These are phyloP conservation scores for Coleophoma crateriformis DNA, from an alignment of 2,329 filamentous ascomycete species.

Conservation along the genomic window DNA sequence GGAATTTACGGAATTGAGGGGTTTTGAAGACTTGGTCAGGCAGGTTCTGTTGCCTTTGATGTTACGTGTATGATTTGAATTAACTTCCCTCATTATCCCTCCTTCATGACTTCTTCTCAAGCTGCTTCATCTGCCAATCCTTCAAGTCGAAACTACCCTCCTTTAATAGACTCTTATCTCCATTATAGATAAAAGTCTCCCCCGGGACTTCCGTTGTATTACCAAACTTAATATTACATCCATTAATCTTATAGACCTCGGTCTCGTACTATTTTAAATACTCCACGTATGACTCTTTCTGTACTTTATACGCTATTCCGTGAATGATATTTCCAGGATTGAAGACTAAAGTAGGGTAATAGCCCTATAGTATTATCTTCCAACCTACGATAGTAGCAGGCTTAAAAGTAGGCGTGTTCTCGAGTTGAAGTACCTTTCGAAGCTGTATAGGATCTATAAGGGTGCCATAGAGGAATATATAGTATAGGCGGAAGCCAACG, in stretches of 20 bases:
- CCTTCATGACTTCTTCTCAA: constrained; percentile 7
- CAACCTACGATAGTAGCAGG: constrained; percentile 20
- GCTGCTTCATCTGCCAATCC: constrained; percentile 9
- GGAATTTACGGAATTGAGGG: no score
- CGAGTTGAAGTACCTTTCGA: constrained; percentile 20
- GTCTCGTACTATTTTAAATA: constrained; percentile 10
- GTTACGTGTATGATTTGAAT: no score
- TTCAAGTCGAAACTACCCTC: constrained; percentile 9
- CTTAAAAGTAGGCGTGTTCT: constrained; percentile 15
- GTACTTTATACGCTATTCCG: constrained; percentile 11
- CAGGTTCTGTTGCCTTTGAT: no score
- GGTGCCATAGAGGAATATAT: constrained; percentile 28
- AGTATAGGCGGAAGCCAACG: constrained; percentile 16
- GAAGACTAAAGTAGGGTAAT: constrained; percentile 23
- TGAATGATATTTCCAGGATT: constrained; percentile 6
- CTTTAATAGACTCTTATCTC: neutral
- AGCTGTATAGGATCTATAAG: constrained; percentile 27
- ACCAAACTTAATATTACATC: constrained; percentile 9
- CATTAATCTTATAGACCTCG: constrained; percentile 6
- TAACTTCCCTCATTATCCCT: no score
- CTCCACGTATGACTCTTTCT: constrained; percentile 9
- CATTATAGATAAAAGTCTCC: constrained; percentile 10
- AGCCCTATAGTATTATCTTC: constrained; percentile 25
- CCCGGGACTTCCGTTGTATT: constrained; percentile 11
- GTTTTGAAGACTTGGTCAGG: no score